These are phyloP conservation scores for Lachancea kluyveri DNA, from an alignment of 805 yeast genomes.

Conservation along the genomic window DNA sequence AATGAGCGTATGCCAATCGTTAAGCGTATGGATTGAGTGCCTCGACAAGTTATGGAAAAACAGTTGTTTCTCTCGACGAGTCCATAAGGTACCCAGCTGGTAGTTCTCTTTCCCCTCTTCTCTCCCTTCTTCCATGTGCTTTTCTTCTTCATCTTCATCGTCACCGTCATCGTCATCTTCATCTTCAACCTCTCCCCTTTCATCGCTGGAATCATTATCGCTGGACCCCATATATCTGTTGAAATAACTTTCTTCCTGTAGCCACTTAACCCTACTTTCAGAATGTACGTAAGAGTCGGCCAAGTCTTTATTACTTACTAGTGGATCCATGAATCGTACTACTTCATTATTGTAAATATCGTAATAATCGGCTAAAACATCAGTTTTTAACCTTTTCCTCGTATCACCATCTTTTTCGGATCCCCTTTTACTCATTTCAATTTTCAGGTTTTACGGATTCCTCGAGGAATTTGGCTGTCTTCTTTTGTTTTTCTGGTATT, in stretches of 20 bases:
- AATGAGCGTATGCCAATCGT: slow-evolving; percentile 21
- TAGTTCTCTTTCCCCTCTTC: slow-evolving; percentile 2
- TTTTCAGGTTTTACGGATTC: too few species aligned
- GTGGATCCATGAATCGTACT: slow-evolving; percentile 14
- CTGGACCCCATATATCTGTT: too few species aligned
- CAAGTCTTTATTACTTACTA: slow-evolving; percentile 11
- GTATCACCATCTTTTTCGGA: too few species aligned
- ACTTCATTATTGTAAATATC: slow-evolving; percentile 18
- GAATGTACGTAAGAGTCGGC: slow-evolving; percentile 15
- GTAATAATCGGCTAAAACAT: slow-evolving; percentile 10
- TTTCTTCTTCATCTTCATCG: slow-evolving; percentile 8
- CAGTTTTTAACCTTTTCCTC: too few species aligned
- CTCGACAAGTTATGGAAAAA: slow-evolving; percentile 27
- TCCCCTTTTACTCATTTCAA: too few species aligned
- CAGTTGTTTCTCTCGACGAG: slow-evolving; percentile 21
- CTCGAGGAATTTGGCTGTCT: too few species aligned
- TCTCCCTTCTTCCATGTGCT: slow-evolving; percentile 2
- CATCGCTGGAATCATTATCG: slow-evolving; percentile 4
- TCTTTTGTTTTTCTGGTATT: too few species aligned
- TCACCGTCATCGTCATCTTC: slow-evolving; percentile 10
- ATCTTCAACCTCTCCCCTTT: slow-evolving; percentile 6
- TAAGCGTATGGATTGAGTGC: slow-evolving; percentile 27
- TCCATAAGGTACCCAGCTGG: slow-evolving; percentile 24
- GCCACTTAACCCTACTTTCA: slow-evolving; percentile 13
- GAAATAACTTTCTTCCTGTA: slow-evolving; percentile 1